Conservation (phyloP, 148 eudicot species). For the Tetragonia tetragonoides region DNA sequence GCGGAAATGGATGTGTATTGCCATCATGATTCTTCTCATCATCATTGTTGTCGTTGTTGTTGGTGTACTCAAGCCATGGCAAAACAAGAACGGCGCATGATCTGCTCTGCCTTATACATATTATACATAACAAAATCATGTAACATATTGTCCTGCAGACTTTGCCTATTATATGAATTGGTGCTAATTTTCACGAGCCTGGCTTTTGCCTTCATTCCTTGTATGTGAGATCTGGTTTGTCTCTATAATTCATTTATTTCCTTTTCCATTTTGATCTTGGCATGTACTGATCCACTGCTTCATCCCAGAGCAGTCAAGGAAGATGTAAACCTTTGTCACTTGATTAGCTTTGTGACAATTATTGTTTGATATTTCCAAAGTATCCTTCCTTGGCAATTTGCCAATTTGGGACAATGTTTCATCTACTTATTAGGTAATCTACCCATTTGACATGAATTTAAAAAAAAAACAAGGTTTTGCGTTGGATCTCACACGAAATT, state of each 20-base stretch:
- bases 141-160: not conserved
- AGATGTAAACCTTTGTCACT: too few species aligned
- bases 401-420: too few species aligned
- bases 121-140: not conserved
- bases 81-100: conserved; percentile 56
- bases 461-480: too few species aligned
- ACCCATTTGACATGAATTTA: too few species aligned
- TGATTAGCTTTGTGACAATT: too few species aligned
- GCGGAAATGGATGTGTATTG: conserved; percentile 91
- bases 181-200: not conserved
- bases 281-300: not conserved
- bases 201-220: not conserved
- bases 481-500: too few species aligned
- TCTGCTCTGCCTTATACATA: not conserved
- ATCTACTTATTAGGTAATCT: too few species aligned
- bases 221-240: not conserved
- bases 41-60: conserved; percentile 54
- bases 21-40: conserved; percentile 66
- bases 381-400: too few species aligned
- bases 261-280: not conserved
- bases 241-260: conserved; percentile 8
- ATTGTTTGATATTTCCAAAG: too few species aligned
- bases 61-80: conserved; percentile 86
- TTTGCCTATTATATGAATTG: not conserved
- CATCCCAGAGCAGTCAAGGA: too few species aligned